Base-by-base conservation (phyloP, 306 rosid species). In the Hippophae rhamnoides region DNA sequence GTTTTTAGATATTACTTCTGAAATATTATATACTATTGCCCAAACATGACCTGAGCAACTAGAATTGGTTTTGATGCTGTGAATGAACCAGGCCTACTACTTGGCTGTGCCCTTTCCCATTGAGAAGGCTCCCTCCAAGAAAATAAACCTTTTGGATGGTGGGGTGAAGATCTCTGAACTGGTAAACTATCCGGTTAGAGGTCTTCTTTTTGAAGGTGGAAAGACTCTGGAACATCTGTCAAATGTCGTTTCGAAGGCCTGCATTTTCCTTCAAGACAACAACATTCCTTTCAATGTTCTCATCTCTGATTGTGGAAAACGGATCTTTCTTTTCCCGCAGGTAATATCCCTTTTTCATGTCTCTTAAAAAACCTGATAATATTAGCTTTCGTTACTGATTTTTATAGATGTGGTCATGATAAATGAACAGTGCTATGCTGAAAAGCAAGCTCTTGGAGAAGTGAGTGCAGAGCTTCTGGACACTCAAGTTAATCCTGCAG, bases 51-150 rank as follows among this genome's bases (percentile, higher is more conserved):
- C 9, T 72, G 52, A 13, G 25, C 44, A 27, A 40, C 56, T 10
- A 41, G 45, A 51, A 56, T 27, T 11, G 41, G 42, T 62, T 31
- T 49, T 57, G 60, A 47, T 65, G 56, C 47, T 61, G 60, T 44
- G 71, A 13, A 14, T 60, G 45, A 52, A 42, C 40, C 65, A 90
- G 97, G 97, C 97, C 73, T 90, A 90, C 76, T 90, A 80, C 79
- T 70, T 90, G 82, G 90, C 89, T 3, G 68, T 79, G 57, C 82
- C 94, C 57, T 90, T 90, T 51, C 97, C 97, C 13, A 78, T 90
- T n/a, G 97, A 90, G 86, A 90, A 81, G 84, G 95, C 95, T 56
- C 83, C 81, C 5, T 78, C 89, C 8, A 82, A 86, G 79, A 90
- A 84, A 72, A 72, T 82, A n/a, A 69, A 67, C 64, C 67, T 40